A percentile compares a stretch with the other conserved stretches of the same genome.
Evolutionary conservation across 1,284 basidiomycete genomes (phyloP).

Genomic region (Vanrija humicola): DNA sequence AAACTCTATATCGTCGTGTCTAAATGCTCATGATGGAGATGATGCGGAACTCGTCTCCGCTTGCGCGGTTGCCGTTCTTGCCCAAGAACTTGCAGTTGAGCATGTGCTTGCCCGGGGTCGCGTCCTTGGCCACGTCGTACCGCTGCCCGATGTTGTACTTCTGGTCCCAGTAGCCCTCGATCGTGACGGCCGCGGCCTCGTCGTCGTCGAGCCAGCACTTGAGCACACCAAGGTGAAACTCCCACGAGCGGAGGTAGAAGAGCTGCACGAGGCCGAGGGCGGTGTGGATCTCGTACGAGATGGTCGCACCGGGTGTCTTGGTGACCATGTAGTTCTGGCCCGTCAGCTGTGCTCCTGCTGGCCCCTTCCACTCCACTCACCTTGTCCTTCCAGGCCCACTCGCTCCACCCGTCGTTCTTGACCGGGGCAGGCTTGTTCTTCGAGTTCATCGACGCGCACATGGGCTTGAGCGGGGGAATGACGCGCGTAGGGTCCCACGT

Average conservation of each 20-base stretch:
- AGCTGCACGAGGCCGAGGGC: slow-evolving; percentile 28
- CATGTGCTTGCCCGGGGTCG: too few species aligned
- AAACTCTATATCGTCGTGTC: too few species aligned
- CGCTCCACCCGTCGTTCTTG: slow-evolving; percentile 32
- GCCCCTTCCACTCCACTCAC: too few species aligned
- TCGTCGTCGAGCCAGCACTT: slow-evolving; percentile 42
- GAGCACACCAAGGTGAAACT: slow-evolving; percentile 33
- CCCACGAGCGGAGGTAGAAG: slow-evolving; percentile 31
- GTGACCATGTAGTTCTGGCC: slow-evolving; percentile 40
- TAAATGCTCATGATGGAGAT: too few species aligned
- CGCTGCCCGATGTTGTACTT: too few species aligned
- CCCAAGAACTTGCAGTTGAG: too few species aligned
- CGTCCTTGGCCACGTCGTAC: too few species aligned
- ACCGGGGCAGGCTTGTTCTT: slow-evolving; percentile 25
- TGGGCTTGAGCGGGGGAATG: slow-evolving; percentile 32
- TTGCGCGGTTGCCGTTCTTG: too few species aligned
- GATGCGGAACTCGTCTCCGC: too few species aligned
- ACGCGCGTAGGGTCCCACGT: slow-evolving; percentile 2
- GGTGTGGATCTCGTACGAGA: slow-evolving; percentile 34
- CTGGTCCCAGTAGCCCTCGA: slow-evolving; percentile 34
- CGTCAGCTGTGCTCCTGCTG: not conserved
- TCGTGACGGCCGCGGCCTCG: slow-evolving; percentile 4
- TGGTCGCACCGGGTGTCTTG: slow-evolving; percentile 32
- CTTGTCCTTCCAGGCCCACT: slow-evolving; percentile 34
- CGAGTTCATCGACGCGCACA: slow-evolving; percentile 34